Base-by-base conservation (phyloP, 2,329 filamentous ascomycete species). In the Fusarium cyanostomum region DNA sequence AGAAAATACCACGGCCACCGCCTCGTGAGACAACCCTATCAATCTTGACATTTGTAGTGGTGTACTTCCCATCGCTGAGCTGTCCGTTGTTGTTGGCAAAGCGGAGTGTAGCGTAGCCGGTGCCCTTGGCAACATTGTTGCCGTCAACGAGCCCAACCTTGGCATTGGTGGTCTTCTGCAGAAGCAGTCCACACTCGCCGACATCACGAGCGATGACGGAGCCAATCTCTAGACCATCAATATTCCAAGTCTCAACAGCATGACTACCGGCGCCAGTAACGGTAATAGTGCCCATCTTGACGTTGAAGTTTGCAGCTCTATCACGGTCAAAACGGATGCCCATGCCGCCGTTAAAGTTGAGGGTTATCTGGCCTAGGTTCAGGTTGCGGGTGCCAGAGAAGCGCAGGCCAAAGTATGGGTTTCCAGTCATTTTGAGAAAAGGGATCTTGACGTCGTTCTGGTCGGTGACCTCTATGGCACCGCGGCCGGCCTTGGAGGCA, bases 161-260 rank as follows among this genome's bases (percentile, higher is more conserved):
- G 0, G 82, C 83, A 56, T 86, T 85, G 6, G 73, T 80, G 0
- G 83, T 83, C 35, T 77, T 80, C 52, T 87, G 84, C 26, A 87
- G 72, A 13, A 87, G 76, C n/a, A 87, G 64, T 0, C 84, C 84
- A n/a, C 74, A 84, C 72, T 87, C 84, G 37, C 83, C 84, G 3
- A 84, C 80, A 56, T 86, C 74, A 8, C 75, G 75, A 1, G 84
- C 84, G 31, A 86, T 81, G 37, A 87, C 84, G 15, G 76, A 73
- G 63, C 79, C 78, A 65, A 87, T 82, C 1, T 71, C 76, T 3
- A 87, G 77, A 9, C 81, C 80, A 61, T 86, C 80, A 38, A 86
- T 86, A 70, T 86, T 86, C 82, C 83, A 86, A 0, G 81, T 84
- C 73, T 87, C 84, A 31, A 87, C 82, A 3, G 82, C 83, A 67